These are phyloP conservation scores for Podila verticillata DNA, from an alignment of 192 early-diverging fungal genomes.

Conservation along the genomic window DNA sequence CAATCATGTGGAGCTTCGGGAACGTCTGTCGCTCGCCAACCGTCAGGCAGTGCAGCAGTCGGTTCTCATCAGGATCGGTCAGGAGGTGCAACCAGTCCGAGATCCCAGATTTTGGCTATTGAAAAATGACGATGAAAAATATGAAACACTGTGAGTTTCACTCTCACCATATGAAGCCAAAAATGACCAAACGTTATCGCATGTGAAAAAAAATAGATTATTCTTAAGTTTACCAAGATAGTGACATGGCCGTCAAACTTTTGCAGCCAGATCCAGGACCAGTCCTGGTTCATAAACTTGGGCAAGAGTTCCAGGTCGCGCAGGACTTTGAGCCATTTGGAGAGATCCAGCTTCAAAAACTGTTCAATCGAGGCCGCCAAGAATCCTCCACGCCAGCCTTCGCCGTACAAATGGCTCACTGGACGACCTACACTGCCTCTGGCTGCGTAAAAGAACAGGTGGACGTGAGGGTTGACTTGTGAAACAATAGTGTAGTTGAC, in stretches of 20 bases:
- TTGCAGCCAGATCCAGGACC: constrained; percentile 88
- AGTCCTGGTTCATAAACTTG: constrained; percentile 76
- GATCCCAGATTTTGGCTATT: constrained; percentile 65
- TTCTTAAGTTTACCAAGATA: constrained; percentile 62
- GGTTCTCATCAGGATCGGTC: constrained; percentile 67
- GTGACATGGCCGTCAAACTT: constrained; percentile 92
- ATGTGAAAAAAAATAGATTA: background rate
- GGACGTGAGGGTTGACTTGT: constrained; percentile 91
- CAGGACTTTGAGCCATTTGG: constrained; percentile 85
- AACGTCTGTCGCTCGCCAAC: constrained; percentile 72
- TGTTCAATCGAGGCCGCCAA: constrained; percentile 81
- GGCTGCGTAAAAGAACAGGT: constrained; percentile 87
- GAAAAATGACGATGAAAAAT: background rate
- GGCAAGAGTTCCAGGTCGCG: constrained; percentile 86
- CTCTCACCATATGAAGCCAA: background rate
- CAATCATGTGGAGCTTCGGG: constrained; percentile 83
- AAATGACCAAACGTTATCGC: background rate
- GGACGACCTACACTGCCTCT: constrained; percentile 82
- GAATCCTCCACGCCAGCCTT: constrained; percentile 94
- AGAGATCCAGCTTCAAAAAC: constrained; percentile 84
- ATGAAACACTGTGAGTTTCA: background rate
- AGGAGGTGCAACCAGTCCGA: constrained; percentile 72
- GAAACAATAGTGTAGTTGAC: constrained; percentile 87
- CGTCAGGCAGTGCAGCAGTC: constrained; percentile 65
- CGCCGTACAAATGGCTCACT: constrained; percentile 72